Evolutionary conservation across 140 eudicot genomes (phyloP), one percentile per base, ranked within the genome.

Genomic region (Bidens hawaiensis): DNA sequence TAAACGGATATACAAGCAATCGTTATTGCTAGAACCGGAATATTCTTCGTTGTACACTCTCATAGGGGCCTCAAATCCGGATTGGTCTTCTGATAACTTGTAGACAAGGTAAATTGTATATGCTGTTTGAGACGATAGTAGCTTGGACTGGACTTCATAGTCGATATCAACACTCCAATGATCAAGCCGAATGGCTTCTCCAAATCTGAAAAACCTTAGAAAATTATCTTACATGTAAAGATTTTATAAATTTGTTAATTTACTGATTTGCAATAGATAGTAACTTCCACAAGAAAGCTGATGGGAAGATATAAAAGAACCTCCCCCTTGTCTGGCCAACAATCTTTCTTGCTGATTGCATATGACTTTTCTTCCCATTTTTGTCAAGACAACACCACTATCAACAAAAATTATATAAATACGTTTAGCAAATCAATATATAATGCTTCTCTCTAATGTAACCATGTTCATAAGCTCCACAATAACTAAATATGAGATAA

Each of bases 361-460:
- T 69, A 11, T 8, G 51, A 31, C 67, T 45, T 59, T 58, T 69
- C 51, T 58, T 58, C n/a, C 42, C 75, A 69, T 58, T 69, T 69
- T 69, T 22, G 36, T 60, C 75, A 21, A 69, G 18, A 58, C n/a
- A 69, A 45, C 46, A 31, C 75, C 67, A 58, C 67, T 68, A 8
- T n/a, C n/a, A 26, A 0, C 22, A 40, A 38, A 11, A 55, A 55
- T 55, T 17, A 36, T 47, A 56, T 1, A 36, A 12, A n/a, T 3
- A 6, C 4, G 1, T 21, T 4, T 30, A 30, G 43, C 7, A 19
- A 9, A 11, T 5, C n/a, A 33, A 2, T 33, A 6, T 5, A 12
- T 33, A 33, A 33, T 33, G 40, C 40, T 33, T 33, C 40, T 12
- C 40, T 33, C 40, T 6, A 9, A 5, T 33, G 6, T 1, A n/a